Evolutionary conservation across 2,329 filamentous ascomycete species (phyloP), one percentile per base, ranked within the genome.

Genomic region (Penicillium sp.): DNA sequence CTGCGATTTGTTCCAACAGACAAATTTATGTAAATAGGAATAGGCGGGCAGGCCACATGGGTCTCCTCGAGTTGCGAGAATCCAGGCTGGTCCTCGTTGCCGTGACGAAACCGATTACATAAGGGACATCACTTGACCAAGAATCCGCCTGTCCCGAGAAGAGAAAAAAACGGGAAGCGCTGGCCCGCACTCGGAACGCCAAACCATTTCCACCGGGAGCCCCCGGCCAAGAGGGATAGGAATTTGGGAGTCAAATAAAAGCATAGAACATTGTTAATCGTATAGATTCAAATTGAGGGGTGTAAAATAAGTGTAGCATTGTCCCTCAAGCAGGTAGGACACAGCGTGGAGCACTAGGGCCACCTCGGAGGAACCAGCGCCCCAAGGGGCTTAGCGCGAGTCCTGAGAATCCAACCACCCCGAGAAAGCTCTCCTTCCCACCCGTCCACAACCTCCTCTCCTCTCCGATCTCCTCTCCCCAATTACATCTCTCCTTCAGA

Each of bases 401-500:
- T 56, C 54, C 55, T 61, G 57, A 62, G 59, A 62, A 64, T 57
- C 60, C 57, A 51, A 50, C 56, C 57, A 55, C 56, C 55, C 59
- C 58, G 56, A 61, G 55, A 64, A 65, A 66, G 60, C 62, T 64
- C 57, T 64, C 60, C 57, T 57, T 59, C 59, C 51, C 58, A 56
- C 54, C 52, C 60, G 57, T 65, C 62, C 62, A 65, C 64, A 66
- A 65, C 61, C 61, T 49, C 59, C 55, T 59, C 57, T 59, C 59
- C 55, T 58, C 58, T 60, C 53, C 56, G 45, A 56, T 55, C 53
- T 58, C 53, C 53, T 52, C 54, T 56, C 56, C 56, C 58, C 61
- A 64, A 64, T 64, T 64, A 59, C 56, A 57, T 62, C 60, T 64
- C 60, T 64, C 50, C 50, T 57, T 58, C 56, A 62, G 59, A 61